These are phyloP conservation scores for Russula foetens DNA, from an alignment of 768 basidiomycete genomes.

Conservation along the genomic window DNA sequence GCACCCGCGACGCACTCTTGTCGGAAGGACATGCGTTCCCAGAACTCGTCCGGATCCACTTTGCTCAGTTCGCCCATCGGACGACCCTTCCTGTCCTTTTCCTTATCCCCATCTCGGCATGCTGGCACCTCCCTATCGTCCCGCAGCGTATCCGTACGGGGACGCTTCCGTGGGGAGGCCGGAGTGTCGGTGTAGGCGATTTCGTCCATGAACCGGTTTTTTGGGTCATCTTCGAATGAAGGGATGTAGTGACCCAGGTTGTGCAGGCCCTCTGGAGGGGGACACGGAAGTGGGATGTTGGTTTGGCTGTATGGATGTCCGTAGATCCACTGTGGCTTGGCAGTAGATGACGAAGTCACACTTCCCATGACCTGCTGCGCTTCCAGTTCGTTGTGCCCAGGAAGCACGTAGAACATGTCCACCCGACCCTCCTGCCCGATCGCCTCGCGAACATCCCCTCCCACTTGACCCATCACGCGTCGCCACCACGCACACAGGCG, in stretches of 20 bases:
- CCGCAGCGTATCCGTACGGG: constrained; percentile 27
- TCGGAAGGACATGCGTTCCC: constrained; percentile 94
- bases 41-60: constrained; percentile 76
- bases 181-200: constrained; percentile 63
- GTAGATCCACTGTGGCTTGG: constrained; percentile 50
- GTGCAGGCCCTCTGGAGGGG: constrained; percentile 32
- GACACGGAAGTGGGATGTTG: constrained; percentile 40
- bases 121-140: constrained; percentile 2
- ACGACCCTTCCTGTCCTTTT: constrained; percentile 22
- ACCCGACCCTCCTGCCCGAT: constrained; percentile 25
- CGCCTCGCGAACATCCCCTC: constrained; percentile 28
- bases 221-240: constrained; percentile 94
- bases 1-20: constrained; percentile 91
- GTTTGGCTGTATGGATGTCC: constrained; percentile 64
- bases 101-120: constrained; percentile 20
- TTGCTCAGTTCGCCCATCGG: constrained; percentile 45
- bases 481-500: constrained; percentile 93
- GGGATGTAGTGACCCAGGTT: constrained; percentile 75
- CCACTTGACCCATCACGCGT: constrained; percentile 54
- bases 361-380: constrained; percentile 49
- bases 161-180: constrained; percentile 49
- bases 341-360: constrained; percentile 15
- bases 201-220: constrained; percentile 89
- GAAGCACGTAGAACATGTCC: constrained; percentile 54
- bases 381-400: constrained; percentile 62